Evolutionary conservation across 169 alveolate genomes (phyloP).

Genomic region (Perkinsus olseni): DNA sequence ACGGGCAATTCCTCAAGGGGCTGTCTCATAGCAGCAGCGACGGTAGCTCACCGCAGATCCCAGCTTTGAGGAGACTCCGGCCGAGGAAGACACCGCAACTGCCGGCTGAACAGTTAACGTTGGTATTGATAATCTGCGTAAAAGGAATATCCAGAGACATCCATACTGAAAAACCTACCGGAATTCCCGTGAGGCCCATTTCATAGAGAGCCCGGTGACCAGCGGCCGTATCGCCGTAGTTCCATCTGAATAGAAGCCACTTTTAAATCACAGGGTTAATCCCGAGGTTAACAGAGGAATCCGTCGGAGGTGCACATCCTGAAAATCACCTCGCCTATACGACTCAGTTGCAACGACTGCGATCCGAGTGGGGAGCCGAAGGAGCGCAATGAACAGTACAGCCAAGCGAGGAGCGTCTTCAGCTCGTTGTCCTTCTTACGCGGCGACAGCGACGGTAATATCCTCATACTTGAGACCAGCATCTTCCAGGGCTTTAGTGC

Average conservation of each 20-base stretch:
- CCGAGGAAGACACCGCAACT: conserved; percentile 49
- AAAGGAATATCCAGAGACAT: background rate
- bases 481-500: background rate
- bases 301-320: no score
- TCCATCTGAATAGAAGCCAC: background rate
- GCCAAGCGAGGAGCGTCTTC: background rate
- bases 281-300: no score
- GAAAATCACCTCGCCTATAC: no score
- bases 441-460: background rate
- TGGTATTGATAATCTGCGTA: conserved; percentile 39
- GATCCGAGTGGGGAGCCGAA: background rate
- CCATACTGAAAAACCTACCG: conserved; percentile 10
- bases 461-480: background rate
- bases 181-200: conserved; percentile 63
- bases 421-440: background rate
- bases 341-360: no score
- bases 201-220: conserved; percentile 58
- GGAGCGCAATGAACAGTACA: background rate
- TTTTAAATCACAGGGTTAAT: background rate
- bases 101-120: conserved; percentile 62
- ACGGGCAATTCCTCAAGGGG: no score
- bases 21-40: no score
- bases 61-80: conserved; percentile 31
- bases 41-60: background rate
- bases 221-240: conserved; percentile 61